Evolutionary conservation across 768 basidiomycete genomes (phyloP), one percentile per base, ranked within the genome.

Genomic region (Jaapia argillacea): DNA sequence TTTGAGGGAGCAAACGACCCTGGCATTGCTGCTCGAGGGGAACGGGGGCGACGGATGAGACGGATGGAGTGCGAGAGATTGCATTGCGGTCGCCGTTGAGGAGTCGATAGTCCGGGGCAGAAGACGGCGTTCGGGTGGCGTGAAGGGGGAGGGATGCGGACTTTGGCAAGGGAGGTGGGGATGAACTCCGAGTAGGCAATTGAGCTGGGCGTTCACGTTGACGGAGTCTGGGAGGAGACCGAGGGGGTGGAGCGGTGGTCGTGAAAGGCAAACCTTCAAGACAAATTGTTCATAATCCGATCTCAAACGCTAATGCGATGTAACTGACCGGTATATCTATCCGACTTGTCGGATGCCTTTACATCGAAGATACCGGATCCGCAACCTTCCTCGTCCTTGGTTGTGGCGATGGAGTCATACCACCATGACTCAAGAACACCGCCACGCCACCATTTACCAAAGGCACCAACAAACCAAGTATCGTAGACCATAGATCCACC

Each of bases 381-480:
- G 74, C 81, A 81, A 49, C 79, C 73, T 57, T 86, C 81, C 46
- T 82, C 73, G 45, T 82, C 80, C 51, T 75, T 82, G 21, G 74
- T 69, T 45, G 74, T 66, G 25, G 74, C 65, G 50, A 82, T 68
- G 45, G 76, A 72, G 61, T 83, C 77, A 50, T 77, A 75, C 65
- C 79, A 86, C 80, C 83, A 85, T n/a, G 78, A 71, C 49, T 87
- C 81, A 45, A 89, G 68, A n/a, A 76, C 64, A 31, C 86, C 87
- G 36, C 84, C 88, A 38, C 82, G 69, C 83, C 86, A 93, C 91
- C 91, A 94, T 49, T 74, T 78, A 1, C 91, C 91, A 62, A 93
- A 93, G 7, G 82, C 82, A 24, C 91, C 91, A 48, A 94, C 69
- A 61, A 87, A 94, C 85, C 89, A 90, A 26, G 83, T 78, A 61